Evolutionary conservation across 2,329 filamentous ascomycete genomes (phyloP).

Genomic region (Beauveria pseudobassiana): DNA sequence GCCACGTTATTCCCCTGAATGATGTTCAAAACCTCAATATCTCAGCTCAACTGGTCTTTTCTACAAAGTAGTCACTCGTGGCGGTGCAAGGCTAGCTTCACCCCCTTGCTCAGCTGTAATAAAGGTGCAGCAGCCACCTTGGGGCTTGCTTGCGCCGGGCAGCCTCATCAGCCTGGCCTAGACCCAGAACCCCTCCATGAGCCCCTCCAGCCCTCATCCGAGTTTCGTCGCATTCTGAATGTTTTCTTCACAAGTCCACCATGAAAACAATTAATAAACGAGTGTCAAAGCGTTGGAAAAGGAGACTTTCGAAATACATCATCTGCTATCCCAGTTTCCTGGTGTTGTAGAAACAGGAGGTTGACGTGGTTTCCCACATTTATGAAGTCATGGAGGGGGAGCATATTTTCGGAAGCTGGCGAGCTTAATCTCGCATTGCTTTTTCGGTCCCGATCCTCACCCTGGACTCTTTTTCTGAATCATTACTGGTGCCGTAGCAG

Average conservation of each 20-base stretch:
- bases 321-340: not conserved
- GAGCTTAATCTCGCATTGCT: not conserved
- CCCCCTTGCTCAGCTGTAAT: no score
- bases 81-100: no score
- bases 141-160: slow-evolving; percentile 27
- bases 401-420: not conserved
- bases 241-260: not conserved
- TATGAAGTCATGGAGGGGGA: slow-evolving; percentile 4
- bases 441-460: not conserved
- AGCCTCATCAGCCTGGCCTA: slow-evolving; percentile 29
- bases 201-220: not conserved
- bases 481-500: not conserved
- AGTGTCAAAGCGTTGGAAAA: no score
- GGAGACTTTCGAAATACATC: not conserved
- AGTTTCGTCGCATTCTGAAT: not conserved
- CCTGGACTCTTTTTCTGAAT: not conserved
- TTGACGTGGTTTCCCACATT: not conserved
- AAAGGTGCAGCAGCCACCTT: slow-evolving; percentile 28
- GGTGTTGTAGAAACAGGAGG: not conserved
- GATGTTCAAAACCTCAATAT: no score
- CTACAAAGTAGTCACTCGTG: no score
- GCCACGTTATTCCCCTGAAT: no score
- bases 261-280: no score
- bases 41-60: no score
- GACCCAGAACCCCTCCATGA: not conserved